Evolutionary conservation across 805 yeast genomes (phyloP).

Genomic region (Cyberlindnera americana): DNA sequence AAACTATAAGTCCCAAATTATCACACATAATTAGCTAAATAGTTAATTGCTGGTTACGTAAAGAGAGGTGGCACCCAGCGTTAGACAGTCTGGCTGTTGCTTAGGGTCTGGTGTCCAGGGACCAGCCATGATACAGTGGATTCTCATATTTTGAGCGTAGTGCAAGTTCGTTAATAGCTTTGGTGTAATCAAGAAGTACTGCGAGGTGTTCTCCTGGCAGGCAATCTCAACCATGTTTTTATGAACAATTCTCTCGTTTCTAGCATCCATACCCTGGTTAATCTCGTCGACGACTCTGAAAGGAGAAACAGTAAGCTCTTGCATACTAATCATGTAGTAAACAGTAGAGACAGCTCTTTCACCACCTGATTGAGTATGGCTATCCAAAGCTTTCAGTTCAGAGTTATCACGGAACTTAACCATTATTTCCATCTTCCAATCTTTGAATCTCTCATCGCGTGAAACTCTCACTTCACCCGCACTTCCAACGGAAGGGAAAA

Average conservation of each 20-base stretch:
- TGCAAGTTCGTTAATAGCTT: slow-evolving; percentile 75
- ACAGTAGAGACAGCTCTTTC: slow-evolving; percentile 96
- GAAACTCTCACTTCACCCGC: slow-evolving; percentile 74
- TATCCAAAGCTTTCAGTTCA: slow-evolving; percentile 65
- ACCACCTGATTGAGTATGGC: slow-evolving; percentile 96
- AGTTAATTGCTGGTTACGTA: too few relatives aligned
- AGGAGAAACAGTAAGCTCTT: slow-evolving; percentile 83
- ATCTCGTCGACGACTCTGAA: slow-evolving; percentile 96
- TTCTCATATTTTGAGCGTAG: slow-evolving; percentile 75
- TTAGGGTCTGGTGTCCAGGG: slow-evolving; percentile 40
- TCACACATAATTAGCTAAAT: too few relatives aligned
- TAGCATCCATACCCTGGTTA: slow-evolving; percentile 97
- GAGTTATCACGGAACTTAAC: slow-evolving; percentile 84
- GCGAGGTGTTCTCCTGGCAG: slow-evolving; percentile 61
- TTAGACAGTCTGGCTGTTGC: slow-evolving; percentile 28
- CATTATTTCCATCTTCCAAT: slow-evolving; percentile 81
- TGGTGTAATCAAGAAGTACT: slow-evolving; percentile 91
- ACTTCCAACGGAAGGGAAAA: slow-evolving; percentile 75
- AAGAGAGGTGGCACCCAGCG: slow-evolving; percentile 34
- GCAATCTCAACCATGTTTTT: slow-evolving; percentile 85
- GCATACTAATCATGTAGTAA: slow-evolving; percentile 83
- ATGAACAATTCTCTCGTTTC: slow-evolving; percentile 85
- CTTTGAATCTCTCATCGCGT: slow-evolving; percentile 49
- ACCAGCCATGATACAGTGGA: slow-evolving; percentile 78
- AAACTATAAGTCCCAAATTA: too few relatives aligned